These are phyloP conservation scores for Xylariaceae sp. DNA, from an alignment of 2,329 filamentous ascomycete genomes.

Conservation along the genomic window DNA sequence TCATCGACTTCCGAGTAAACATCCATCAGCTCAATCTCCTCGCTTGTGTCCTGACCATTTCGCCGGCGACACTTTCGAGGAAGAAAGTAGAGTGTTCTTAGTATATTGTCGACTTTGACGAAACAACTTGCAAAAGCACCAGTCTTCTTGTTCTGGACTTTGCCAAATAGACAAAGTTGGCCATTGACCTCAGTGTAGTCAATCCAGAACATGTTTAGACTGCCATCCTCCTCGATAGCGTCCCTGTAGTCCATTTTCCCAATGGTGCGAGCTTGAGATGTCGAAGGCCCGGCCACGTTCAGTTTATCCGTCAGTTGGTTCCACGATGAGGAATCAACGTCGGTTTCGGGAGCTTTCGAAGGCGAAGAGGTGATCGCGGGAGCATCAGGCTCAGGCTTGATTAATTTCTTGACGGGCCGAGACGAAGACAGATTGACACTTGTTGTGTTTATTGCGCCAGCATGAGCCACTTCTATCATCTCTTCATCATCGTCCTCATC, in stretches of 20 bases:
- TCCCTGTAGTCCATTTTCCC: slow-evolving; percentile 81
- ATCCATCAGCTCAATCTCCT: slow-evolving; percentile 79
- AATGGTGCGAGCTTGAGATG: slow-evolving; percentile 55
- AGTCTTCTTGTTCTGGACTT: slow-evolving; percentile 84
- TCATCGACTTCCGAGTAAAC: slow-evolving; percentile 85
- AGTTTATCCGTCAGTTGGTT: slow-evolving; percentile 80
- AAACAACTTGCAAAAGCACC: slow-evolving; percentile 83
- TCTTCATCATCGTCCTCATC: slow-evolving; percentile 73
- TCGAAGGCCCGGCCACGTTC: slow-evolving; percentile 74
- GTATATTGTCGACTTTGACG: slow-evolving; percentile 89
- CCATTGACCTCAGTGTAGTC: slow-evolving; percentile 93
- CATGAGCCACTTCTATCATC: slow-evolving; percentile 80
- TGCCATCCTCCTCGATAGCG: slow-evolving; percentile 90
- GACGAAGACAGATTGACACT: slow-evolving; percentile 83
- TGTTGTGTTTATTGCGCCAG: slow-evolving; percentile 59
- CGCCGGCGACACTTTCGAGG: slow-evolving; percentile 60
- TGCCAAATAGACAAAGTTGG: slow-evolving; percentile 89
- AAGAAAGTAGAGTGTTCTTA: slow-evolving; percentile 88
- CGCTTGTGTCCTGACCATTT: slow-evolving; percentile 62
- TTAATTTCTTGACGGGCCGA: slow-evolving; percentile 68
- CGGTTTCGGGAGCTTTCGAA: slow-evolving; percentile 50
- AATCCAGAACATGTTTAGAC: slow-evolving; percentile 91
- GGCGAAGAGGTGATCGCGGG: slow-evolving; percentile 75
- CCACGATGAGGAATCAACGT: slow-evolving; percentile 79
- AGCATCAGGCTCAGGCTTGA: slow-evolving; percentile 62